Percentiles rank a stretch among this genome's conserved stretches.
phyloP scores from a whole-genome alignment of 805 yeast species.

The Wickerhamiella occidentalis region DNA sequence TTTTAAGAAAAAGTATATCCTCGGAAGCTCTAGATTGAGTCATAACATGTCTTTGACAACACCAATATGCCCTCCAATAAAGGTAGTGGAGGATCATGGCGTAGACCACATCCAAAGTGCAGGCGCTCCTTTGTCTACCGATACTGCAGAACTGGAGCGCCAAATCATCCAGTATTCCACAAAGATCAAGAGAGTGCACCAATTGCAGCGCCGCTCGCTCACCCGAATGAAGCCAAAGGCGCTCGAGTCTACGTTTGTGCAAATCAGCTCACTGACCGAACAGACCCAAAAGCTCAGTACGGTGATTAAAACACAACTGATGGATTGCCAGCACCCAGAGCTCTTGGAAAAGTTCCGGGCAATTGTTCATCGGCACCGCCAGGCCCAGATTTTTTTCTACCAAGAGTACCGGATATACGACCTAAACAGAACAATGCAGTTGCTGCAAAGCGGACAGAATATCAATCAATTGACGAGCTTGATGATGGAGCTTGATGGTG shows the following conservation, averaged over 20 bases:
- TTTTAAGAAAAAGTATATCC: too few species aligned
- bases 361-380: neutral
- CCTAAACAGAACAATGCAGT: neutral
- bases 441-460: neutral
- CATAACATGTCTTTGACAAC: neutral
- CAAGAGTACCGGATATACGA: neutral
- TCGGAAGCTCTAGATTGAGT: neutral
- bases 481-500: neutral
- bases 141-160: neutral
- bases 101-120: neutral
- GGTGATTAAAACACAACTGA: neutral
- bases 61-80: neutral
- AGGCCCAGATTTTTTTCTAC: neutral
- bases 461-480: neutral
- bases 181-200: neutral
- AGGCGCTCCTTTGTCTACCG: neutral
- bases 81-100: neutral
- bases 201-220: neutral
- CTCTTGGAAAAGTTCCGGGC: neutral
- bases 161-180: neutral
- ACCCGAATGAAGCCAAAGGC: conserved; percentile 2
- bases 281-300: neutral
- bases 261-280: neutral
- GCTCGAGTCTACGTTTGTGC: neutral
- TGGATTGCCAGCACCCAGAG: neutral